Base-by-base conservation (phyloP, 2,329 filamentous ascomycete species). In the Salinomyces thailandicus region DNA sequence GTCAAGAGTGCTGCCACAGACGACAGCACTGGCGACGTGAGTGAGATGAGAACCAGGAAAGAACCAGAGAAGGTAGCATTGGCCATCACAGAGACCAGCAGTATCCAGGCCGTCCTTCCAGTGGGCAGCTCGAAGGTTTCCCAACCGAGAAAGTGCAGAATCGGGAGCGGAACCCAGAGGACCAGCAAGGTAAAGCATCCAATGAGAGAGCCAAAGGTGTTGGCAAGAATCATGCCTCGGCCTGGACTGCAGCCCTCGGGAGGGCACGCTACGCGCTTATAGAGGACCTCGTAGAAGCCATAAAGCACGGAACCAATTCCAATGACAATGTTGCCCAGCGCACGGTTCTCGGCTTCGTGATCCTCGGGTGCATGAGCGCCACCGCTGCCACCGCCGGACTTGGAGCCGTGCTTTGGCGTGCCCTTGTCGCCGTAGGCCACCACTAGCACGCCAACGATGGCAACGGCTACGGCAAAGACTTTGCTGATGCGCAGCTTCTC, bases 201-300 rank as follows among this genome's bases (percentile, higher is more conserved):
- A 45, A 98, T 91, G 55, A 89, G 67, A 46, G 79, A 84, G 36
- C 85, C 91, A 53, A 96, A 91, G 0, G 83, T 81, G 58, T 93
- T 96, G 52, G 91, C 87, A 51, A 98, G 96, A 42, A 96, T 79
- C 70, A 93, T 91, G 50, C 86, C 87, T n/a, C 87, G 77, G n/a
- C 74, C 77, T 0, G 91, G 76, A 29, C 75, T 80, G 36, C 79
- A 83, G 33, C 86, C 87, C 48, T 95, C 87, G 0, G 91, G 91
- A 8, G 91, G 91, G 57, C 91, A 98, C 11, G 89, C 89, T 41
- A 79, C 78, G 41, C 80, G 79, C 69, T 98, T 98, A 67, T 98
- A 98, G 26, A 98, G 62, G 5, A 98, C 91, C 61, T 98, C 91
- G 62, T 98, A 98, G 32, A 98, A 78, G 1, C 91, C 91, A 59